phyloP scores from a whole-genome alignment of 805 yeast genomes.

The Diddensiella transvaalensis region DNA sequence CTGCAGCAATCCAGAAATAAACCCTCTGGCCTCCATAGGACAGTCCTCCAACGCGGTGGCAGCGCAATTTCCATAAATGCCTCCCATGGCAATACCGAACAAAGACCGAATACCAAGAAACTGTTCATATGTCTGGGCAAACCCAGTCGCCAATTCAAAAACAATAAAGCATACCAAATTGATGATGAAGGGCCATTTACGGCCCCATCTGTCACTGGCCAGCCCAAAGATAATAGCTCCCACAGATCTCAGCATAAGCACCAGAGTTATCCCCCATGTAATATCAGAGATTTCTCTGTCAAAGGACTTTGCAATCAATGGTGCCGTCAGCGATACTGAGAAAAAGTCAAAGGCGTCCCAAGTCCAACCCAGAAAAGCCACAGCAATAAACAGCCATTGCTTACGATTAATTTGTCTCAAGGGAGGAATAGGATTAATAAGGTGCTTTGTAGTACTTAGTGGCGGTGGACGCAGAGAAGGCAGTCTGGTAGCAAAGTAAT shows the following conservation, averaged over 20 bases:
- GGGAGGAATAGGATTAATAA: slow-evolving; percentile 61
- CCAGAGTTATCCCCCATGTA: slow-evolving; percentile 72
- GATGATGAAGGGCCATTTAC: slow-evolving; percentile 60
- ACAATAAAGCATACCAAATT: slow-evolving; percentile 50
- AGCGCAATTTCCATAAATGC: slow-evolving; percentile 60
- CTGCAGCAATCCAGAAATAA: slow-evolving; percentile 68
- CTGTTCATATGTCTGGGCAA: slow-evolving; percentile 53
- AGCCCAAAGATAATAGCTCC: slow-evolving; percentile 69
- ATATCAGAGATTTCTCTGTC: slow-evolving; percentile 44
- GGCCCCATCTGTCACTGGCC: slow-evolving; percentile 59
- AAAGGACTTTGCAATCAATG: slow-evolving; percentile 48
- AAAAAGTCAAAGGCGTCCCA: slow-evolving; percentile 74
- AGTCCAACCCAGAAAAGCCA: slow-evolving; percentile 66
- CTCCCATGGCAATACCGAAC: slow-evolving; percentile 72
- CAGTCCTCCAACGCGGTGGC: slow-evolving; percentile 67
- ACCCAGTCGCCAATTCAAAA: slow-evolving; percentile 65
- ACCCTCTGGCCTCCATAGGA: slow-evolving; percentile 56
- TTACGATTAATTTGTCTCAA: slow-evolving; percentile 44
- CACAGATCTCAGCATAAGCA: slow-evolving; percentile 65
- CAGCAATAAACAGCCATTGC: slow-evolving; percentile 59
- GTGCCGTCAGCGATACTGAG: slow-evolving; percentile 53
- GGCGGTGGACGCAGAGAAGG: slow-evolving; percentile 31
- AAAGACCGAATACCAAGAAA: slow-evolving; percentile 60
- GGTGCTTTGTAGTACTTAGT: slow-evolving; percentile 18
- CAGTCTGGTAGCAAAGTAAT: slow-evolving; percentile 33